Percentiles rank a stretch among this genome's conserved stretches.
Evolutionary conservation across 148 eudicot genomes (phyloP).

Genomic region (Heliosperma pusillum): DNA sequence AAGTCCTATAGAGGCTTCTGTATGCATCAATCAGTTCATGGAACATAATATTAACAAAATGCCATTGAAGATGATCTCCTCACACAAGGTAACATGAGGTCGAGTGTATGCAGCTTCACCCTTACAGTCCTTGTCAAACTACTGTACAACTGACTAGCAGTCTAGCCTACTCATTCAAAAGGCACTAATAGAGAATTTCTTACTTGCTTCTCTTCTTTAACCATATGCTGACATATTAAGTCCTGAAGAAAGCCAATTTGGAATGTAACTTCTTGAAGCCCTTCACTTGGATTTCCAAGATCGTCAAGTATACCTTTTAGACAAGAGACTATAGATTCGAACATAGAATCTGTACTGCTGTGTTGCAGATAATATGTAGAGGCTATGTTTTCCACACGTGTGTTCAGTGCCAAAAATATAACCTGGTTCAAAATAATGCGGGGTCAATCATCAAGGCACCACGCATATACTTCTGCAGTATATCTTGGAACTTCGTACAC

Average conservation of each 20-base stretch:
- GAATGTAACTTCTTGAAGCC: conserved; percentile 56
- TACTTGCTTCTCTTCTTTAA: conserved; percentile 92
- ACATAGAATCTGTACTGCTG: conserved; percentile 54
- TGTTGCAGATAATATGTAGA: conserved; percentile 70
- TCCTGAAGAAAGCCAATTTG: conserved; percentile 50
- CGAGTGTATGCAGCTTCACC: background rate
- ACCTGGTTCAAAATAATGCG: conserved; percentile 43
- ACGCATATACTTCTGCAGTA: conserved; percentile 13
- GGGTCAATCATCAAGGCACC: background rate
- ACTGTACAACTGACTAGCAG: background rate
- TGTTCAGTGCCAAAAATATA: conserved; percentile 67
- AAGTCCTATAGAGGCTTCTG: background rate
- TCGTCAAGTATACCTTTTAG: conserved; percentile 35
- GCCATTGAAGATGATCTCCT: background rate
- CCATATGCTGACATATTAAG: conserved; percentile 67
- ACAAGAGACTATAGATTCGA: conserved; percentile 45
- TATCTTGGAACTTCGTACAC: background rate
- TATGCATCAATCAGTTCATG: background rate
- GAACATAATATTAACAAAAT: background rate
- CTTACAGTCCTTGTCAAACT: background rate
- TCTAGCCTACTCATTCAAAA: background rate
- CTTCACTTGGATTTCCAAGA: conserved; percentile 19
- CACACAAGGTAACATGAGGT: background rate
- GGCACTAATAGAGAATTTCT: background rate
- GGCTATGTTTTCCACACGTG: conserved; percentile 55